Evolutionary conservation across 352 stramenopile genomes (phyloP), one percentile per base, ranked within the genome.

Genomic region (Phytophthora quininea): DNA sequence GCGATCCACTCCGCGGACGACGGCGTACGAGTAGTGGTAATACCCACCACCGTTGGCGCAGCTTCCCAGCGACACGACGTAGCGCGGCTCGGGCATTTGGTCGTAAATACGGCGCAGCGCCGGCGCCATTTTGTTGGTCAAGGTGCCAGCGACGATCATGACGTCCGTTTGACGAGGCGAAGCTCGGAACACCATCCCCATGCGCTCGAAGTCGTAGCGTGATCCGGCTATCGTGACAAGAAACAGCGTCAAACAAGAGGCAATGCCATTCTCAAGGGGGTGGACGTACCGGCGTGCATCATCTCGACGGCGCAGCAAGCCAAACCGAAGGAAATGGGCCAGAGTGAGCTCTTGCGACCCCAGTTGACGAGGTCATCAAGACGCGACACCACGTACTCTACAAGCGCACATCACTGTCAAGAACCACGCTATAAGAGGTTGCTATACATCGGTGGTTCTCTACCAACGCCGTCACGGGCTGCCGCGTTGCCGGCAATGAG

Each of bases 51-150:
- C 96, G 83, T 99, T 99, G 19, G 98, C 97, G 74, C 97, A 99
- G 50, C 82, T 97, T 54, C 97, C 97, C 96, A 99, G 99, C 35
- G 92, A 98, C 37, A 99, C 73, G 5, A 99, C 97, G 88, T 97
- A 99, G 51, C 97, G 90, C 10, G 97, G 97, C 75, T 99, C 97
- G 3, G 97, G 96, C 97, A 99, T 99, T 79, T 99, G 97, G 82
- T 99, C 98, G 84, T 98, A 98, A 27, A 99, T 87, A 40, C 86
- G 85, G 37, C 97, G 87, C 14, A 99, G 83, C 15, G 97, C 98
- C 0, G 98, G 98, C n/a, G 97, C 98, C 97, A 99, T 99, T 80
- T 99, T 99, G 87, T 99, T 99, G 59, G 96, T 99, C 24, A 99
- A 76, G 10, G 97, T 99, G 10, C 98, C 98, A 8, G 98, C 96